phyloP scores from a whole-genome alignment of 2,329 filamentous ascomycete genomes.

The Zymoseptoria crescenta region DNA sequence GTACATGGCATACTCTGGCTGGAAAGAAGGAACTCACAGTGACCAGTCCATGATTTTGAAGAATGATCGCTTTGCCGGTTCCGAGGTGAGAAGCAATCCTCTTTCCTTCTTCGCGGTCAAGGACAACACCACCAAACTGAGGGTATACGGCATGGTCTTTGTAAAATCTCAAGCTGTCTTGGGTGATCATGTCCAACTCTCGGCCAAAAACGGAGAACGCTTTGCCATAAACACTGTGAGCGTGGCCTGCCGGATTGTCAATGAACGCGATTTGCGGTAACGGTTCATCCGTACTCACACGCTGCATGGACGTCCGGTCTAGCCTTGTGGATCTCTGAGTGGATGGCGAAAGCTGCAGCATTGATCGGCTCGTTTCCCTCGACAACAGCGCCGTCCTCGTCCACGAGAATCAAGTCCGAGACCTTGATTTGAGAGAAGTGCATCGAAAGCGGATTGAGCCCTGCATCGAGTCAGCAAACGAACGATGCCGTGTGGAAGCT shows the following conservation, averaged over 20 bases:
- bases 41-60: conserved; percentile 41
- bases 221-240: conserved; percentile 41
- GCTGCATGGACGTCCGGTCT: conserved; percentile 37
- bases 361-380: conserved; percentile 39
- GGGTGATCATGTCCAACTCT: conserved; percentile 41
- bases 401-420: conserved; percentile 39
- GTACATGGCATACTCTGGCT: background rate
- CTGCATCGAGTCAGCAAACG: background rate
- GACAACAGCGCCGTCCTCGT: conserved; percentile 36
- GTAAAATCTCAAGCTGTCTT: conserved; percentile 40
- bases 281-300: conserved; percentile 3
- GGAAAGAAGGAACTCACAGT: conserved; percentile 26
- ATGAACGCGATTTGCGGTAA: background rate
- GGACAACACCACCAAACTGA: conserved; percentile 40
- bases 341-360: conserved; percentile 40
- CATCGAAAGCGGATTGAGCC: conserved; percentile 37
- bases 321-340: conserved; percentile 34
- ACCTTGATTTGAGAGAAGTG: conserved; percentile 39
- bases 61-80: conserved; percentile 32
- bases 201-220: conserved; percentile 41
- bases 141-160: conserved; percentile 36
- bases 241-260: conserved; percentile 30
- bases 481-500: background rate
- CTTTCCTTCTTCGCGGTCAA: conserved; percentile 37
- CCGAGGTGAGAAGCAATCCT: conserved; percentile 35